phyloP scores from a whole-genome alignment of 257 asterid genomes.

The Ocimum tenuiflorum region DNA sequence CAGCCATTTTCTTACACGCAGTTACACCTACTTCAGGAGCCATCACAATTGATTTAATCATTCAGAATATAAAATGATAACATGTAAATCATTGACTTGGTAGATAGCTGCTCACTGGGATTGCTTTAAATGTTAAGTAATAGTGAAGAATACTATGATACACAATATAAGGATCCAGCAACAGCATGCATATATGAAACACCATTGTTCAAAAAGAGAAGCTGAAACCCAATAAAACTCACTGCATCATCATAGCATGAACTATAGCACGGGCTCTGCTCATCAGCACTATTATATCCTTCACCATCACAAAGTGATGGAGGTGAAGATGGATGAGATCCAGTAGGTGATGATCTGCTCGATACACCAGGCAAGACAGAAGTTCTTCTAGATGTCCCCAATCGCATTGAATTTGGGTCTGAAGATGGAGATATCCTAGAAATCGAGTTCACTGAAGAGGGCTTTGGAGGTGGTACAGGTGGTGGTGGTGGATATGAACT shows the following conservation, averaged over 20 bases:
- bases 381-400: slow-evolving; percentile 65
- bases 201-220: not conserved
- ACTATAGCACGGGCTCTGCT: slow-evolving; percentile 61
- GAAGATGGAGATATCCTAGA: slow-evolving; percentile 43
- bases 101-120: not conserved
- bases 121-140: not conserved
- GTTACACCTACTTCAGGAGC: slow-evolving; percentile 1
- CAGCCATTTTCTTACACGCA: not conserved
- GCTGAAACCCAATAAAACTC: slow-evolving; percentile 32
- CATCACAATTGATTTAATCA: not conserved
- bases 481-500: slow-evolving; percentile 95
- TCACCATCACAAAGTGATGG: slow-evolving; percentile 86
- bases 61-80: not conserved
- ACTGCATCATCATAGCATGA: slow-evolving; percentile 83
- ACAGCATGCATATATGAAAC: not conserved
- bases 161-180: not conserved
- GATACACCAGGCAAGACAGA: slow-evolving; percentile 61
- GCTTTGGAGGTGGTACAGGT: slow-evolving; percentile 92
- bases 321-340: slow-evolving; percentile 94
- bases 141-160: not conserved
- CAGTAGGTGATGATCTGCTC: slow-evolving; percentile 74
- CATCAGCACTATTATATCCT: slow-evolving; percentile 97
- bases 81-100: not conserved
- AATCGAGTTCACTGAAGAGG: slow-evolving; percentile 42
- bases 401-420: slow-evolving; percentile 42